A percentile compares a stretch with the other conserved stretches of the same genome.
phyloP scores from a whole-genome alignment of 1,284 basidiomycete genomes.

The Mycosarcoma maydis region DNA sequence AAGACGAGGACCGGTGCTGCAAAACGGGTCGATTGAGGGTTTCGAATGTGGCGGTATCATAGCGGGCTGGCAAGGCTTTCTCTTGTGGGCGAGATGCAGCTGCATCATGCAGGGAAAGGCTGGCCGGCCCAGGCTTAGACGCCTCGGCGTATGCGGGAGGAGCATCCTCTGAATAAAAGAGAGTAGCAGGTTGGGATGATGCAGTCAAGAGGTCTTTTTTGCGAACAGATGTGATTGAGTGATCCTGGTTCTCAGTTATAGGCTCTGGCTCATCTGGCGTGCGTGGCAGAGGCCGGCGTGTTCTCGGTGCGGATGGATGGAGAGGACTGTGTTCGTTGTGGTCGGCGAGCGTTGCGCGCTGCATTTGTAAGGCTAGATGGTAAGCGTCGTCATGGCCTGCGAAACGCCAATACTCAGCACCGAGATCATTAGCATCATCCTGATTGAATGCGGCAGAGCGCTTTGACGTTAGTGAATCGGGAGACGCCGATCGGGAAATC shows the following conservation, averaged over 20 bases:
- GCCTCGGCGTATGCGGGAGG: constrained; percentile 25
- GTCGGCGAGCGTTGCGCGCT: constrained; percentile 15
- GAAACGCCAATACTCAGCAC: constrained; percentile 43
- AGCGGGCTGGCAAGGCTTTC: constrained; percentile 2
- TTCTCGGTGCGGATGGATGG: background rate
- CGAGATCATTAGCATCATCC: constrained; percentile 6
- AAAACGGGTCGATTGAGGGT: constrained; percentile 17
- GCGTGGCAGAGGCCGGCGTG: constrained; percentile 22
- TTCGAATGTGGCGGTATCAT: constrained; percentile 7
- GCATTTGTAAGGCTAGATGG: constrained; percentile 36
- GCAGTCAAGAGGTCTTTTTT: constrained; percentile 1
- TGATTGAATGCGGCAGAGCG: background rate
- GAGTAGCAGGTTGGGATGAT: constrained; percentile 2
- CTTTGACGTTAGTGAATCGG: background rate
- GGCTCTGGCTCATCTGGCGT: constrained; percentile 4
- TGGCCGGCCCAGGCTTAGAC: constrained; percentile 9
- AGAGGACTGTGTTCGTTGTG: background rate
- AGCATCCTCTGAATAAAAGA: constrained; percentile 12
- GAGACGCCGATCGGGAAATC: background rate
- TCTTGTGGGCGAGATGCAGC: constrained; percentile 1
- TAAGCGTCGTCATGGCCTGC: constrained; percentile 45
- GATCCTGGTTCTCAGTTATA: background rate
- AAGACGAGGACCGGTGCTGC: constrained; percentile 19
- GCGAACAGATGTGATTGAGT: background rate
- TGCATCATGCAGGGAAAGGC: background rate